Evolutionary conservation across 2,329 filamentous ascomycete species (phyloP).

Genomic region (Aspergillaceae sp.): DNA sequence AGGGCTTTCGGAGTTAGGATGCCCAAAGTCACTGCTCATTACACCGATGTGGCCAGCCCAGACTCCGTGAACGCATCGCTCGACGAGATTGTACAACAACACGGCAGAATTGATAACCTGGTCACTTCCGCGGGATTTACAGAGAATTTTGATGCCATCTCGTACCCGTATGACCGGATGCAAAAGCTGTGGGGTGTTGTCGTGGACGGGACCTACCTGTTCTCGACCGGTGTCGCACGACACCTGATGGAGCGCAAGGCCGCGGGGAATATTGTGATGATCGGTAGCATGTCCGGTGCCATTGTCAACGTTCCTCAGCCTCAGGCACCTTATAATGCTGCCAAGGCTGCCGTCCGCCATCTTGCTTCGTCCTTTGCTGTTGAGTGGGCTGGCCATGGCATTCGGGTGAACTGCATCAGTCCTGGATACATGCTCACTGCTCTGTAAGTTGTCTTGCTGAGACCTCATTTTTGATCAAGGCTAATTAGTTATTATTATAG

Average conservation of each 20-base stretch:
- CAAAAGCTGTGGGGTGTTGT: conserved; percentile 93
- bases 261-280: conserved; percentile 81
- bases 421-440: conserved; percentile 96
- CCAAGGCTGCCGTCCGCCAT: conserved; percentile 87
- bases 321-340: conserved; percentile 84
- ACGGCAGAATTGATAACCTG: conserved; percentile 80
- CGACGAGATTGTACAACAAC: conserved; percentile 57
- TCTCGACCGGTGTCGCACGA: conserved; percentile 73
- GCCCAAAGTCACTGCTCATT: conserved; percentile 82
- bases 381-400: conserved; percentile 81
- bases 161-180: conserved; percentile 83
- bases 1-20: conserved; percentile 37
- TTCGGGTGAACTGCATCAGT: conserved; percentile 90
- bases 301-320: conserved; percentile 95
- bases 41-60: conserved; percentile 74
- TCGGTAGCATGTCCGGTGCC: conserved; percentile 86
- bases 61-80: conserved; percentile 69
- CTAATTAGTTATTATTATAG: conserved; percentile 37
- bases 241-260: conserved; percentile 77
- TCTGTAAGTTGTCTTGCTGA: conserved; percentile 52
- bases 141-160: conserved; percentile 87
- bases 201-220: conserved; percentile 85
- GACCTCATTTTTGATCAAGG: not conserved
- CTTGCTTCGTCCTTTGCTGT: conserved; percentile 80
- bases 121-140: conserved; percentile 96